Base-by-base conservation (phyloP, 2,329 filamentous ascomycete genomes). In the Diaporthe amygdali region DNA sequence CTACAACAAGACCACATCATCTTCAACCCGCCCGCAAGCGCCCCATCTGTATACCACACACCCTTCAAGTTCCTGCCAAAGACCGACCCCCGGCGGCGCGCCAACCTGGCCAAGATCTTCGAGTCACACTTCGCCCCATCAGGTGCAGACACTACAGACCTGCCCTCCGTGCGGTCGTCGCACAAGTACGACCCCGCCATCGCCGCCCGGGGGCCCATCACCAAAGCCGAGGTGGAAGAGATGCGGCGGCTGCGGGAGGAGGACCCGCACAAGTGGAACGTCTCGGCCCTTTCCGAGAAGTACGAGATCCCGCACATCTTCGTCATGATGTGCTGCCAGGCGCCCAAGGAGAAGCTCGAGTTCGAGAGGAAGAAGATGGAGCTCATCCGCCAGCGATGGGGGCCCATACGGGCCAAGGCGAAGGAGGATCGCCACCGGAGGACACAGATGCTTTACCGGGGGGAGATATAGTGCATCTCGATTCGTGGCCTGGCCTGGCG, bases 61-160 rank as follows among this genome's bases (percentile, higher is more conserved):
- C 90, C 90, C 70, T 87, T 90, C 81, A 88, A 90, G 78, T 92
- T 92, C 81, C 86, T 92, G 37, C 90, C 90, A 68, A 85, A 83
- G 64, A 80, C 77, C 74, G 89, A 90, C 77, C 87, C 88, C 20
- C 86, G 88, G 56, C 86, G 88, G 34, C 81, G 82, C 66, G 84
- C 84, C 56, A 84, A 87, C 78, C 80, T 88, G 49, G 80, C 82
- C 20, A 78, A 82, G 49, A 83, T 89, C 41, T 80, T 86, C 70
- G 79, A 79, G 71, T 69, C 64, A 30, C 71, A 73, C 71, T 73
- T 73, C 25, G 30, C 55, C 37, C 32, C 59, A 15, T 20, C 37
- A 12, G 39, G 61, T 34, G 54, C 70, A 22, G 68, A 47, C 25
- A 22, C 61, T 30, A 70, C 71, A 25, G 63, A 72, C 51, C 66